Evolutionary conservation across 371 early-diverging fungal species (phyloP).

Genomic region (Mortierella sp.): DNA sequence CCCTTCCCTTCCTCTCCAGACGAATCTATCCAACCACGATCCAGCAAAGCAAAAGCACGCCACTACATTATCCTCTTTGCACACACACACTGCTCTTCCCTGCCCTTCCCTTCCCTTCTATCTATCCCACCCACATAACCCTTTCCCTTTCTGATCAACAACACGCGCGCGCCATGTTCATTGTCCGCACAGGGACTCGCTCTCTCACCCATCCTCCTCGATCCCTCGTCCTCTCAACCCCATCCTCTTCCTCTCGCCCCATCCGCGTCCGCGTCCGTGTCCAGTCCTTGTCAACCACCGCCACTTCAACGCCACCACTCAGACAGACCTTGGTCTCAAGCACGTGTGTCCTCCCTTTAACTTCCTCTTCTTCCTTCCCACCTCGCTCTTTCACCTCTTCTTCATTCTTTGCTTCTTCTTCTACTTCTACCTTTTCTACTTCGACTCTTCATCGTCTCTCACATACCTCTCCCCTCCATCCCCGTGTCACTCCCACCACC

Average conservation of each 20-base stretch:
- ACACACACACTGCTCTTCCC: not conserved
- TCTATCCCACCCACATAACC: no score
- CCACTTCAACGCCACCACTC: constrained; percentile 20
- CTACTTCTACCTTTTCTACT: not conserved
- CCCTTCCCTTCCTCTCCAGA: not conserved
- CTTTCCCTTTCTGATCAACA: not conserved
- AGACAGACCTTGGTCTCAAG: not conserved
- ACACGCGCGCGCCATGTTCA: constrained; percentile 50
- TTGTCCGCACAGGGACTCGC: constrained; percentile 48
- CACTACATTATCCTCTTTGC: not conserved
- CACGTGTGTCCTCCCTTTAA: constrained; percentile 30
- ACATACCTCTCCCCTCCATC: constrained; percentile 2
- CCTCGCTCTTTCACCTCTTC: not conserved
- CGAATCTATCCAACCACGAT: not conserved
- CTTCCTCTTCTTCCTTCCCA: not conserved
- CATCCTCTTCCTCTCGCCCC: not conserved
- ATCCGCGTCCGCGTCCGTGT: not conserved
- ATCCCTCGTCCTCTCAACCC: constrained; percentile 15
- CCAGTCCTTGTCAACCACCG: not conserved
- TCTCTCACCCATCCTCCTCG: constrained; percentile 9
- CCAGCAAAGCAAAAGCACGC: no score
- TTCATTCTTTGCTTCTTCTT: constrained; percentile 5
- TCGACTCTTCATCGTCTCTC: not conserved
- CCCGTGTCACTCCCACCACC: not conserved
- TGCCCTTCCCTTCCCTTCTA: not conserved